These are phyloP conservation scores for Epichloe bromicola DNA, from an alignment of 2,329 filamentous ascomycete species.

Conservation along the genomic window DNA sequence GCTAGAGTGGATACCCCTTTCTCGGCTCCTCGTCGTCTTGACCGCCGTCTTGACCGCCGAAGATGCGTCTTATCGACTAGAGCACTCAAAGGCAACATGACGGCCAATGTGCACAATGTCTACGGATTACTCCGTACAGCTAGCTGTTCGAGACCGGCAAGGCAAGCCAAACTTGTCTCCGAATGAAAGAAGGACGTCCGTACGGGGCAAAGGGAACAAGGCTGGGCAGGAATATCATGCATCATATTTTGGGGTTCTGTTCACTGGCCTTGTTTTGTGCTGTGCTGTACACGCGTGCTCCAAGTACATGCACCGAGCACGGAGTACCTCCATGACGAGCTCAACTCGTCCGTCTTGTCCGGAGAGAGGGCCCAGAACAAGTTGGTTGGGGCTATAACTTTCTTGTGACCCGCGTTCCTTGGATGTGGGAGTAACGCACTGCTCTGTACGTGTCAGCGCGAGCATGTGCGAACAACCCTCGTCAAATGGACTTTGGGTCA, in stretches of 20 bases:
- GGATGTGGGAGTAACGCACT: no score
- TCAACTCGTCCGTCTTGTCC: no score
- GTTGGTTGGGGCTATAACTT: no score
- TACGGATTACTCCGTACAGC: no score
- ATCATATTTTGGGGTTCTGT: neutral
- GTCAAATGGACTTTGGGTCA: neutral
- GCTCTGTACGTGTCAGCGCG: neutral
- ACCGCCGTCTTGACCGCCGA: neutral
- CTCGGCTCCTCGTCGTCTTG: neutral
- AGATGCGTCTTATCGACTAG: neutral
- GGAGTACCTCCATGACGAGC: no score
- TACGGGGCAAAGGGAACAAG: neutral
- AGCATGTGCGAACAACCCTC: neutral
- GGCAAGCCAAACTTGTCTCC: neutral
- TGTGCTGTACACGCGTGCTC: neutral
- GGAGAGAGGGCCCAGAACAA: no score
- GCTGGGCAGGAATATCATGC: neutral
- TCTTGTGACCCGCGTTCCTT: no score
- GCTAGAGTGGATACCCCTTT: neutral
- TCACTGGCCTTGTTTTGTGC: neutral
- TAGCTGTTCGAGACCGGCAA: neutral
- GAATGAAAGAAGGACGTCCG: neutral
- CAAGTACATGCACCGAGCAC: no score
- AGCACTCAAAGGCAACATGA: no score
- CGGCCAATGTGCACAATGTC: neutral